Evolutionary conservation across 345 rosid species (phyloP), one percentile per base, ranked within the genome.

Genomic region (Rhizophora apiculata): DNA sequence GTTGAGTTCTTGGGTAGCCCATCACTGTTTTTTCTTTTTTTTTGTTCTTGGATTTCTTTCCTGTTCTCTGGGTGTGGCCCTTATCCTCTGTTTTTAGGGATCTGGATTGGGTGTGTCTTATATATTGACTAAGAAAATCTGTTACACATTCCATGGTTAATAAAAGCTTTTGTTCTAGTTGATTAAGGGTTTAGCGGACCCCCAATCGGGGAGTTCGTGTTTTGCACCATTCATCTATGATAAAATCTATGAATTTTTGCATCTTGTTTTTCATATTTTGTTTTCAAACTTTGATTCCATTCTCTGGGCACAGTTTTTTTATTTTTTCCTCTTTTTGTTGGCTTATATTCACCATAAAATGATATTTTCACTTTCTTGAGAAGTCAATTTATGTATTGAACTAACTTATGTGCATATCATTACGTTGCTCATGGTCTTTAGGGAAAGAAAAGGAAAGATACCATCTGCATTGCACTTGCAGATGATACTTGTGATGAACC

Each of bases 391-490:
- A 22, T 15, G 2, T 56, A 10, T 56, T 22, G 24, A 15, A 56
- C 60, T 56, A 22, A 24, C 11, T 56, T 4, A 8, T 56, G 26
- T 56, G 29, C 30, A 8, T 31, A 49, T n/a, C n/a, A 29, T 60
- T 60, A 36, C 57, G 37, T 57, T 64, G 48, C 53, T 67, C 68
- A 60, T 71, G 70, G 55, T 6, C 29, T 64, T 29, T 57, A 89
- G 96, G 96, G 97, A 60, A 92, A 92, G 87, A 92, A 89, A 54
- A 86, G 96, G 76, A 92, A 78, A 64, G 97, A 89, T 64, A 92
- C 92, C 5, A 73, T 92, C 7, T 92, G 96, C 78, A 92, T 89
- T 78, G 97, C 96, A 15, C 89, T 89, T 67, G 94, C 87, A 62
- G 96, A 92, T 51, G 94, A 89, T 1, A 70, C 94, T 7, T 92